These are phyloP conservation scores for Chaetomium sp. DNA, from an alignment of 2,329 filamentous ascomycete genomes.

Conservation along the genomic window DNA sequence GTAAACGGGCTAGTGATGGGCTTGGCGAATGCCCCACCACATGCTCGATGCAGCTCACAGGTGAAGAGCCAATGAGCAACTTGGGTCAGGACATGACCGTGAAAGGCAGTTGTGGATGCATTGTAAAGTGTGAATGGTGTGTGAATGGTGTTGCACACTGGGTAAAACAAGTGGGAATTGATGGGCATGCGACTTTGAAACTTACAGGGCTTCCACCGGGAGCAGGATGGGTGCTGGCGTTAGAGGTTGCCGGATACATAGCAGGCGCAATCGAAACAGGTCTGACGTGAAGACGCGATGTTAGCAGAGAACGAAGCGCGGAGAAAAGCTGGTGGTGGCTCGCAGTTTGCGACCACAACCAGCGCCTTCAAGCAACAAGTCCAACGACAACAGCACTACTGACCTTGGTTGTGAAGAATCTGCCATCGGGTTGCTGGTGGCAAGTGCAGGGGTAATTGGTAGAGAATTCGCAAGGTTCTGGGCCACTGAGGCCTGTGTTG, in stretches of 20 bases:
- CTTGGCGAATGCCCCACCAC: conserved; percentile 8
- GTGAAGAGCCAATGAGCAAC: neutral
- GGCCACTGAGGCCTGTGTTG: conserved; percentile 46
- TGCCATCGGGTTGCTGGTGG: conserved; percentile 40
- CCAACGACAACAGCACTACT: conserved; percentile 32
- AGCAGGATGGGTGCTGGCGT: conserved; percentile 45
- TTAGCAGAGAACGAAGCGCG: conserved; percentile 16
- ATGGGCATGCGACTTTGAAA: neutral
- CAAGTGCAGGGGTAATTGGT: conserved; percentile 50
- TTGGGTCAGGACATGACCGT: neutral
- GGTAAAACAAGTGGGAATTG: neutral
- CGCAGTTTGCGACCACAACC: neutral
- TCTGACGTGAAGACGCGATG: conserved; percentile 22
- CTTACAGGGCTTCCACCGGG: conserved; percentile 46
- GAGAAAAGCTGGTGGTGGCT: neutral
- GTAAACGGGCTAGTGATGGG: conserved; percentile 3
- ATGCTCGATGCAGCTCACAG: neutral
- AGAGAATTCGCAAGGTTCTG: conserved; percentile 45
- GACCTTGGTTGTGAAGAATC: conserved; percentile 53
- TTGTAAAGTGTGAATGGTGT: neutral
- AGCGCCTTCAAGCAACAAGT: neutral
- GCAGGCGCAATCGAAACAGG: conserved; percentile 35
- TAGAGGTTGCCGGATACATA: conserved; percentile 41
- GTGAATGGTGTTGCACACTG: neutral
- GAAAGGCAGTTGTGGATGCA: neutral